Base-by-base conservation (phyloP, 2,329 filamentous ascomycete genomes). In the Cytospora chrysosperma region DNA sequence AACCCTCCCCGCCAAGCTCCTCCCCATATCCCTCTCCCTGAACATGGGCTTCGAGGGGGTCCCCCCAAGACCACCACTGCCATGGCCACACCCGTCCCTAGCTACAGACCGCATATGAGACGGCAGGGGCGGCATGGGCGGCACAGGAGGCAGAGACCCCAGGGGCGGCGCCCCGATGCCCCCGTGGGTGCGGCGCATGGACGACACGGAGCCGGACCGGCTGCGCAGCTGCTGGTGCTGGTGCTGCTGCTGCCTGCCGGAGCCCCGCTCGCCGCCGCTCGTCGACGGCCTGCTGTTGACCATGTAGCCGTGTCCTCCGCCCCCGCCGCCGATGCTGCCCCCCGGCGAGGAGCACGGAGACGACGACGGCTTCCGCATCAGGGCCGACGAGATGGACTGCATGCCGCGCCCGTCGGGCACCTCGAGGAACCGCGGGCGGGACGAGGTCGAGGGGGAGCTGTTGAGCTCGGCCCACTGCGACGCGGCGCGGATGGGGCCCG, bases 71-170 rank as follows among this genome's bases (percentile, higher is more conserved):
- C 40, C 21, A 24, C 43, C 43, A 9, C 37, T 19, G n/a, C 52
- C 13, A 55, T n/a, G n/a, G 30, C 30, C 40, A 59, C 30, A 57
- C 32, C 28, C 64, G 24, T 63, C 61, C 61, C 63, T 50, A 9
- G 50, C 28, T 15, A 56, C 49, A 26, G 57, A 32, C 28, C 64
- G 49, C 27, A 61, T 54, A 37, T 65, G 61, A 26, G 40, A 34
- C 24, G 64, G 64, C 56, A 65, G 26, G 10, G 47, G 53, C 10
- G 64, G 64, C 64, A 65, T 61, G 4, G 64, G 64, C 13, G 64
- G 64, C 7, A 47, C 43, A 10, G 43, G 43, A 10, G 43, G 43
- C n/a, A 47, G 10, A 49, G 37, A 24, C 24, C 62, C 61, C 28
- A 26, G 13, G 8, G 34, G 47, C 19, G 49, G 54, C 5, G 32